These are phyloP conservation scores for Lobosporangium transversale DNA, from an alignment of 192 early-diverging fungal genomes.

Conservation along the genomic window DNA sequence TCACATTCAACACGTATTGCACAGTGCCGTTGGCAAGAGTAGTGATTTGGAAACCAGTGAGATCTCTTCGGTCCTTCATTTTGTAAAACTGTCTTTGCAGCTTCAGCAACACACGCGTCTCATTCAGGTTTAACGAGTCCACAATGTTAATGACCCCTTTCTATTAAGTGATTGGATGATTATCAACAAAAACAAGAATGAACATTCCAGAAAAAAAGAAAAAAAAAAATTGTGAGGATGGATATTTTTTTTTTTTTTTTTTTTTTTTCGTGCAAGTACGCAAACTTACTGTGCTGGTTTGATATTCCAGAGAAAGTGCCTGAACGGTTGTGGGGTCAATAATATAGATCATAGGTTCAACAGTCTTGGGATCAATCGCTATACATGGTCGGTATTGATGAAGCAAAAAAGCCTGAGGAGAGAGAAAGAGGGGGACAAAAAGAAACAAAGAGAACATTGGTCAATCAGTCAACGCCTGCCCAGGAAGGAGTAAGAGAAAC, in stretches of 20 bases:
- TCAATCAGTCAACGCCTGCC: conserved; percentile 4
- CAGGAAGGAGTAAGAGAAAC: neutral
- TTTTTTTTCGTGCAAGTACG: no score
- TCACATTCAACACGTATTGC: conserved; percentile 31
- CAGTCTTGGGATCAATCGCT: conserved; percentile 20
- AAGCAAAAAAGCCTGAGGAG: conserved; percentile 19
- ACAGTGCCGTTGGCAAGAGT: conserved; percentile 26
- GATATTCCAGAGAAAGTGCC: conserved; percentile 28
- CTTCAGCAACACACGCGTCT: conserved; percentile 23
- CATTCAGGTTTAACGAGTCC: conserved; percentile 21
- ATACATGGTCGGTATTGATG: conserved; percentile 13
- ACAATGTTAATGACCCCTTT: conserved; percentile 30
- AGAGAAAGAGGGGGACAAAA: neutral
- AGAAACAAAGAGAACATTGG: neutral
- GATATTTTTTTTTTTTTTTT: neutral
- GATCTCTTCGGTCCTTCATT: conserved; percentile 16
- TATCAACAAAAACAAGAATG: neutral
- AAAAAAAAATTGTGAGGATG: neutral
- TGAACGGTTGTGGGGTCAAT: conserved; percentile 19
- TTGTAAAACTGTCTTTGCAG: conserved; percentile 31
- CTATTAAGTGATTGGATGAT: conserved; percentile 2
- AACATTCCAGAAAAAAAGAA: no score
- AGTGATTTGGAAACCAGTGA: conserved; percentile 24
- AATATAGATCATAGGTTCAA: conserved; percentile 19
- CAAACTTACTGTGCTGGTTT: conserved; percentile 30